phyloP scores from a whole-genome alignment of 345 rosid species.

The Turritis glabra region DNA sequence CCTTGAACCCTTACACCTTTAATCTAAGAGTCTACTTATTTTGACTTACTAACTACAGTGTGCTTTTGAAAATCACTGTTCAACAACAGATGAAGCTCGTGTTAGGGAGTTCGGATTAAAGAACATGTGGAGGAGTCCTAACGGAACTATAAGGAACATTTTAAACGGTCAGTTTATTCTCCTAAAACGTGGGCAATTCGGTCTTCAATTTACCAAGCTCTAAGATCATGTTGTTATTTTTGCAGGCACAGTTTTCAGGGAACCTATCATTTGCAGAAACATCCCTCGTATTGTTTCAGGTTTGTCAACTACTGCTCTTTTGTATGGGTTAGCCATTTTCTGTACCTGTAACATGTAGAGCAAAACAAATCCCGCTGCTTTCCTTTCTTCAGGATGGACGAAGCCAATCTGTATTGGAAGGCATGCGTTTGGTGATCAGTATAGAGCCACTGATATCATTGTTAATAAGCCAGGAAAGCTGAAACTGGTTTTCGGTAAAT shows the following conservation, averaged over 20 bases:
- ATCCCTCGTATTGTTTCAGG: slow-evolving; percentile 83
- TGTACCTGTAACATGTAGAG: not conserved
- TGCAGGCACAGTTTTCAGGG: slow-evolving; percentile 91
- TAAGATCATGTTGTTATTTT: slow-evolving; percentile 2
- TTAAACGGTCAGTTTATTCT: slow-evolving; percentile 64
- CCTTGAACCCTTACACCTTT: not conserved
- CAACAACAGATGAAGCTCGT: slow-evolving; percentile 74
- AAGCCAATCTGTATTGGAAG: slow-evolving; percentile 96
- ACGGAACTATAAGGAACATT: slow-evolving; percentile 90
- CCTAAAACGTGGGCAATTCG: not conserved
- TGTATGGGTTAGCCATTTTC: not conserved
- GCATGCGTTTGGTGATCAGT: slow-evolving; percentile 98
- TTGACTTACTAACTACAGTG: slow-evolving; percentile 1
- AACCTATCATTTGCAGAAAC: slow-evolving; percentile 85
- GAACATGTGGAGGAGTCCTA: slow-evolving; percentile 96
- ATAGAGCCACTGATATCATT: slow-evolving; percentile 81
- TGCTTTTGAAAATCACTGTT: not conserved
- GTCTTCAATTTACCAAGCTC: not conserved
- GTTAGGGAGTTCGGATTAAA: slow-evolving; percentile 77
- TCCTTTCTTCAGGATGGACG: slow-evolving; percentile 69
- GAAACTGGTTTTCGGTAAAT: slow-evolving; percentile 69
- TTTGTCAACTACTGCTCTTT: slow-evolving; percentile 34
- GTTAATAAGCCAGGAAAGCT: slow-evolving; percentile 75
- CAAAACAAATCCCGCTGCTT: not conserved
- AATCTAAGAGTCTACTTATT: not conserved